Evolutionary conservation across 257 asterid genomes (phyloP).

Genomic region (Datura wrightii): DNA sequence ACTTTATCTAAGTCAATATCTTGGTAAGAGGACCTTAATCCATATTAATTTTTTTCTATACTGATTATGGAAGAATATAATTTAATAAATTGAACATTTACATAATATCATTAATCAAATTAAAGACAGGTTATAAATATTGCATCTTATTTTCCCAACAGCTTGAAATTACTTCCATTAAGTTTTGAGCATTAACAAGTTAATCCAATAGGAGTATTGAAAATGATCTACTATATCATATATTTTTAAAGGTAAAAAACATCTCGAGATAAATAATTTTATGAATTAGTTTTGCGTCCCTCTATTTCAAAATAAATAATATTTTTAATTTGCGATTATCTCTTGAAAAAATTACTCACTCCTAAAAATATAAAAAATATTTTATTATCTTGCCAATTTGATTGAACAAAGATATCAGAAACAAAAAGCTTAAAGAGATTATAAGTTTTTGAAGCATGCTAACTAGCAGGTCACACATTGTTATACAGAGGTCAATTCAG

Average conservation of each 20-base stretch:
- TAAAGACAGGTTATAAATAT: not conserved
- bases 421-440: no score
- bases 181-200: not conserved
- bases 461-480: no score
- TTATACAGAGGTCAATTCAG: no score
- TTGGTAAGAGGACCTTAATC: conserved; percentile 13
- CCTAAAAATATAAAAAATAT: no score
- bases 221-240: not conserved
- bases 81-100: not conserved
- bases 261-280: not conserved
- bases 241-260: not conserved
- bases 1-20: not conserved
- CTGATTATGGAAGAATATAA: not conserved
- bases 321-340: no score
- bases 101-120: not conserved
- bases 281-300: not conserved
- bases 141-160: not conserved
- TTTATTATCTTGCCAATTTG: no score
- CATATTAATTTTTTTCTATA: not conserved
- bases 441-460: no score
- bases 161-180: not conserved
- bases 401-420: no score
- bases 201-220: not conserved
- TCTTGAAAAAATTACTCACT: no score
- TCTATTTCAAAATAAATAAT: no score